Evolutionary conservation across 352 stramenopile species (phyloP), one percentile per base, ranked within the genome.

Genomic region (Phytophthora pseudosyringae): DNA sequence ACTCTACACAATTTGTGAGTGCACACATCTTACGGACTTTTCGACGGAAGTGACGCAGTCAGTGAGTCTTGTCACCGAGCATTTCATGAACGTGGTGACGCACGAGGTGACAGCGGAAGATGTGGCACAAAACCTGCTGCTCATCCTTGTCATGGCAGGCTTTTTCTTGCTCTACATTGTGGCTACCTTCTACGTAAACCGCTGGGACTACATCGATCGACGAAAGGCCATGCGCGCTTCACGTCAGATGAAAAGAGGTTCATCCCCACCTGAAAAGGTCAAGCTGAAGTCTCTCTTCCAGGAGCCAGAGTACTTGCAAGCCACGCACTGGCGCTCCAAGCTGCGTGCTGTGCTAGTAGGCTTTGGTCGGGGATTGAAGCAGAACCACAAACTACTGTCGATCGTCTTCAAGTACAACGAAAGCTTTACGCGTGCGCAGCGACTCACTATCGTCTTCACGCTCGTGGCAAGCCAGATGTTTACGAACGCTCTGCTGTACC

Each of bases 321-420:
- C 81, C 1, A 71, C 77, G 10, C 77, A 65, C 16, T 83, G 62
- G 67, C 69, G 67, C 15, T 71, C 77, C 2, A 90, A 90, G 51
- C 15, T 55, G 8, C 59, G 56, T 6, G 81, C 82, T 4, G 68
- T 89, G 8, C 1, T 68, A 4, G 9, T 57, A 5, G 73, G 76
- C 9, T 87, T 89, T 50, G 83, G 69, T 60, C 48, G 61, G 1
- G 78, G 83, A 0, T 35, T 93, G 49, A 89, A 87, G 57, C 50
- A 80, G 21, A 80, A 88, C 31, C 83, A 93, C 70, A 90, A 91
- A 58, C 53, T 93, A 9, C 31, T 90, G 41, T 88, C 75, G 5
- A 90, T 90, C 32, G 64, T 79, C 11, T 93, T 91, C 63, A 86
- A 81, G 59, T 93, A 91, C 64, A 72, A 93, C 60, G 80, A 90